Evolutionary conservation across 2,329 filamentous ascomycete species (phyloP), one percentile per base, ranked within the genome.

Genomic region (Fusarium piperis): DNA sequence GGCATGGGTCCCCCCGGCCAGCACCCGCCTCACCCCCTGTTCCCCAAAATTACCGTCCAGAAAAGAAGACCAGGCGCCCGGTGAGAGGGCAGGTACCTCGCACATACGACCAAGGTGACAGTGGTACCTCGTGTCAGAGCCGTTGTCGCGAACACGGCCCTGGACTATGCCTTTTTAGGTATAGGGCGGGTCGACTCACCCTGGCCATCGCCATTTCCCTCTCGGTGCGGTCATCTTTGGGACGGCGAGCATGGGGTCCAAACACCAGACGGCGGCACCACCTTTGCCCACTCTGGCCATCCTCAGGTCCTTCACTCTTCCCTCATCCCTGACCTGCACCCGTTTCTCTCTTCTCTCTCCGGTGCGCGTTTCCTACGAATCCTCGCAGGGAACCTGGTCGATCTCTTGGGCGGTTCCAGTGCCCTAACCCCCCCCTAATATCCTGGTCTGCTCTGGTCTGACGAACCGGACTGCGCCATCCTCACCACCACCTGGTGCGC

Each of bases 1-100:
- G 67, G 23, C 61, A 63, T 33, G 64, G 61, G n/a, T 16, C 32
- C 59, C 70, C 74, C 36, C 33, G 64, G 55, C 46, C 70, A 64
- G 68, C 69, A 69, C 67, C 73, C 72, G 73, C 57, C 64, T 20
- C 23, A n/a, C 72, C 60, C 77, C 77, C 65, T 75, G 77, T 75
- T 76, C 68, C 72, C 68, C 76, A 76, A 78, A 68, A 78, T 78
- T 79, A 77, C 44, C 44, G 26, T 18, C 44, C 26, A 48, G 44
- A 48, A 28, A 74, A 73, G 60, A 72, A 53, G 52, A 64, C 68
- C 64, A 65, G 58, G 64, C 33, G 62, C 64, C 61, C 64, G 52
- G 58, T 60, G 61, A 56, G 38, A 59, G 6, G 30, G 6, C 28
- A 74, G 57, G 75, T 77, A 77, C 39, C 66, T 36, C 12, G 12